Conservation (phyloP, 2,329 filamentous ascomycete species). For the Aspergillus caelatus region DNA sequence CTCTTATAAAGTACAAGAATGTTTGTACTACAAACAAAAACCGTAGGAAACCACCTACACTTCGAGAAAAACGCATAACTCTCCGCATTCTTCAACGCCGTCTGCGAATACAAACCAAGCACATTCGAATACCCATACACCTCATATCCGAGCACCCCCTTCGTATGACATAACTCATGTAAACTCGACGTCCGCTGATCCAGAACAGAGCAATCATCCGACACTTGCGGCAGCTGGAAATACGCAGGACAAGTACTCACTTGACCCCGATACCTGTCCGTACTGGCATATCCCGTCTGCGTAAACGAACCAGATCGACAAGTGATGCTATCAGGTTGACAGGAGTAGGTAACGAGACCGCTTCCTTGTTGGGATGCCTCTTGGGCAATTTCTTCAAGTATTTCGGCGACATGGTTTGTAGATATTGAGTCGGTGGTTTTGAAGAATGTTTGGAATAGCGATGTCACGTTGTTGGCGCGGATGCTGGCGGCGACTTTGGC, state of each 20-base stretch:
- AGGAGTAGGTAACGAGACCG: conserved; percentile 3
- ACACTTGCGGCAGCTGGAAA: background rate
- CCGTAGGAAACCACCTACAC: background rate
- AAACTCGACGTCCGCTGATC: conserved; percentile 1
- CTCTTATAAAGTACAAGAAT: background rate
- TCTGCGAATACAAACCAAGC: background rate
- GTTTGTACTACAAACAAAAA: too few relatives aligned
- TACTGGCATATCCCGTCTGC: conserved; percentile 4
- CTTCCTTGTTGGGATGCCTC: background rate
- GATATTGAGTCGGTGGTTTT: background rate
- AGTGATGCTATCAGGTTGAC: background rate
- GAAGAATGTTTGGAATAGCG: background rate
- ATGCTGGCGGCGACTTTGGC: conserved; percentile 1
- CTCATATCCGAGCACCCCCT: background rate
- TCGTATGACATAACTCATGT: background rate
- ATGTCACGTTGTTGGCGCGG: background rate
- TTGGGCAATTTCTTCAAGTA: background rate
- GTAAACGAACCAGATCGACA: background rate
- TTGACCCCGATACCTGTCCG: background rate
- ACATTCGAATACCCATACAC: conserved; percentile 4
- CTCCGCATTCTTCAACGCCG: conserved; percentile 3
- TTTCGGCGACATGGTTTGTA: background rate
- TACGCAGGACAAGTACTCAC: background rate
- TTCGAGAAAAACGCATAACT: conserved; percentile 6
- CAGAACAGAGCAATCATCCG: background rate